Conservation (phyloP, 75 land plant species). For the Cunninghamia lanceolata region DNA sequence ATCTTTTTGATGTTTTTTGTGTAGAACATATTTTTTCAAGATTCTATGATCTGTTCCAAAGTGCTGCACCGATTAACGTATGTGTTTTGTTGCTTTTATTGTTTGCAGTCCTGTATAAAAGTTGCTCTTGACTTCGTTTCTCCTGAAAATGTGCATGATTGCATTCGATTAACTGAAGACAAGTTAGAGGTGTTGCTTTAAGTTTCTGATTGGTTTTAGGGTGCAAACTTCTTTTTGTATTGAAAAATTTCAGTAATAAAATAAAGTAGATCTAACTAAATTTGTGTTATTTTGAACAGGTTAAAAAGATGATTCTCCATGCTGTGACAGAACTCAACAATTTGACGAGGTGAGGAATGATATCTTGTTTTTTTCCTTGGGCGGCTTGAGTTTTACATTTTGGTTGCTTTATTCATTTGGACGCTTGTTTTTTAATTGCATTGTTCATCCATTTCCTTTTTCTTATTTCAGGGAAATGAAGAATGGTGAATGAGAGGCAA, state of each 20-base stretch:
- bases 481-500: background rate
- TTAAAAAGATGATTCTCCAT: slow-evolving; percentile 66
- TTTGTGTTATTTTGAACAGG: slow-evolving; percentile 28
- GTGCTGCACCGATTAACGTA: background rate
- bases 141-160: slow-evolving; percentile 56
- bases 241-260: background rate
- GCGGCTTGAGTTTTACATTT: background rate
- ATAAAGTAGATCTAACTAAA: too few species aligned
- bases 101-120: slow-evolving; percentile 58
- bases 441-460: background rate
- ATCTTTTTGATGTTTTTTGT: background rate
- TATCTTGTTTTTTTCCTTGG: background rate
- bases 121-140: slow-evolving; percentile 66
- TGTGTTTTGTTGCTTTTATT: background rate
- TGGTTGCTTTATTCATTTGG: background rate
- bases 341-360: background rate
- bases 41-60: background rate
- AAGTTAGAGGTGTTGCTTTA: slow-evolving; percentile 45
- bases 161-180: slow-evolving; percentile 44
- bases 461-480: background rate
- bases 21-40: background rate
- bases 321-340: slow-evolving; percentile 26
- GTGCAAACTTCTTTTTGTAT: background rate
- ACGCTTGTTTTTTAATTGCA: background rate
- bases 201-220: background rate